Conservation (phyloP, 1,284 basidiomycete genomes). For the Heterobasidion irregulare region DNA sequence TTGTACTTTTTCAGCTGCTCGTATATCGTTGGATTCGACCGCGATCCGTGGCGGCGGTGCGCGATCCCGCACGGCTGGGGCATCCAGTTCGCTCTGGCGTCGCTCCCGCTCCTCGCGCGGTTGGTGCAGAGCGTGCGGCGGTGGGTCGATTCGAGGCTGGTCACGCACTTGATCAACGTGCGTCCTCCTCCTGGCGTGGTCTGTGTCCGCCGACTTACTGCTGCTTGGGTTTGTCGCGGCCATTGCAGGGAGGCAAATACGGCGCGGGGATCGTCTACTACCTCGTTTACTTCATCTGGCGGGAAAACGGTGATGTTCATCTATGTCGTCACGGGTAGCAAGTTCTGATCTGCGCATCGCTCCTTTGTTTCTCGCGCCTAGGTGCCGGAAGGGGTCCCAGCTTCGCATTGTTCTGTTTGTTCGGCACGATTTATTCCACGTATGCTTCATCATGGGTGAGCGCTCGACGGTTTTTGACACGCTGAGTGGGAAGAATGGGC, state of each 20-base stretch:
- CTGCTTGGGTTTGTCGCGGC: not conserved
- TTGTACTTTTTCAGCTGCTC: conserved; percentile 71
- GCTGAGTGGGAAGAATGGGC: not conserved
- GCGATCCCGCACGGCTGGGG: conserved; percentile 44
- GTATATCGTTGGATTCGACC: conserved; percentile 49
- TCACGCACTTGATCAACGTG: conserved; percentile 84
- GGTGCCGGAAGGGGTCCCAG: conserved; percentile 29
- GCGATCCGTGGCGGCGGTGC: conserved; percentile 34
- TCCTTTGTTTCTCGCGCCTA: not conserved
- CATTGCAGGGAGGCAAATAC: conserved; percentile 67
- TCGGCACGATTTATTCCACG: conserved; percentile 49
- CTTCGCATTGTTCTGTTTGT: conserved; percentile 55
- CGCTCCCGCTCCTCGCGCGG: conserved; percentile 35
- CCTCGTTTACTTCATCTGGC: conserved; percentile 69
- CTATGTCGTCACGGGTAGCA: not conserved
- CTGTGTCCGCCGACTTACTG: not conserved
- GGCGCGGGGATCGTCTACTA: conserved; percentile 52
- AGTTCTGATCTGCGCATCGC: conserved; percentile 8
- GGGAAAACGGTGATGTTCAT: conserved; percentile 41
- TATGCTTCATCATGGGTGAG: conserved; percentile 79
- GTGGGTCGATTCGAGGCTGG: conserved; percentile 53
- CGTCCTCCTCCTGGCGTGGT: conserved; percentile 13
- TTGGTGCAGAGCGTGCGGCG: conserved; percentile 4
- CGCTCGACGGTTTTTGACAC: conserved; percentile 3
- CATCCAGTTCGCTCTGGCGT: conserved; percentile 44